Conservation (phyloP, 345 rosid genomes). For the Hypericum androsaemum region DNA sequence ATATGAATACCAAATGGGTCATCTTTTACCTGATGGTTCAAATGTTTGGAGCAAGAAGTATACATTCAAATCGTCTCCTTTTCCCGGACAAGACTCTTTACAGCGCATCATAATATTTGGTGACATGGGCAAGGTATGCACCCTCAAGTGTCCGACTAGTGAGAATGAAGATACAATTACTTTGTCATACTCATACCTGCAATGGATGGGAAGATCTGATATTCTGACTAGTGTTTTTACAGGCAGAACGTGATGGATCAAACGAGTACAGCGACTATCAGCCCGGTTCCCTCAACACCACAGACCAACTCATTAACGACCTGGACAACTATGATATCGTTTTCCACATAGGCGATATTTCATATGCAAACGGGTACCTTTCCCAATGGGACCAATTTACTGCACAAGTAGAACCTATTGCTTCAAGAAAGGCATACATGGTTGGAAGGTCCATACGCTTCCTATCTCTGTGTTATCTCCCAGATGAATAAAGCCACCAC, state of each 20-base stretch:
- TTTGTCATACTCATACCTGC: too few relatives aligned
- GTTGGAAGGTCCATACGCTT: slow-evolving; percentile 25
- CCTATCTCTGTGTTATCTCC: too few relatives aligned
- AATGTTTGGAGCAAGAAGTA: slow-evolving; percentile 53
- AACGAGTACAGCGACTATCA: slow-evolving; percentile 32
- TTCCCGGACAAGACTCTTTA: slow-evolving; percentile 82
- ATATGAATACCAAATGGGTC: slow-evolving; percentile 58
- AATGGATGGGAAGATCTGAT: not conserved
- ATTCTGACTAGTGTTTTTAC: not conserved
- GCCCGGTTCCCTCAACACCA: slow-evolving; percentile 37
- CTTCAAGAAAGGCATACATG: slow-evolving; percentile 33
- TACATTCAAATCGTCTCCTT: slow-evolving; percentile 65
- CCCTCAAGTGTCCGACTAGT: not conserved
- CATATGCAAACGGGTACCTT: slow-evolving; percentile 35
- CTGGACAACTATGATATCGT: slow-evolving; percentile 22
- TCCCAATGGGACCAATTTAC: slow-evolving; percentile 46
- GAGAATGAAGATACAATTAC: not conserved
- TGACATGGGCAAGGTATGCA: slow-evolving; percentile 78
- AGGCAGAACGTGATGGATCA: slow-evolving; percentile 42
- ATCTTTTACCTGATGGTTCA: slow-evolving; percentile 34
- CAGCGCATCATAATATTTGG: slow-evolving; percentile 77
- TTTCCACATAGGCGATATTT: slow-evolving; percentile 34
- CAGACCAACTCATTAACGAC: slow-evolving; percentile 29
- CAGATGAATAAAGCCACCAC: too few relatives aligned
- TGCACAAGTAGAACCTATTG: slow-evolving; percentile 31